Base-by-base conservation (phyloP, 805 yeast genomes). In the Metschnikowia reukaufii region DNA sequence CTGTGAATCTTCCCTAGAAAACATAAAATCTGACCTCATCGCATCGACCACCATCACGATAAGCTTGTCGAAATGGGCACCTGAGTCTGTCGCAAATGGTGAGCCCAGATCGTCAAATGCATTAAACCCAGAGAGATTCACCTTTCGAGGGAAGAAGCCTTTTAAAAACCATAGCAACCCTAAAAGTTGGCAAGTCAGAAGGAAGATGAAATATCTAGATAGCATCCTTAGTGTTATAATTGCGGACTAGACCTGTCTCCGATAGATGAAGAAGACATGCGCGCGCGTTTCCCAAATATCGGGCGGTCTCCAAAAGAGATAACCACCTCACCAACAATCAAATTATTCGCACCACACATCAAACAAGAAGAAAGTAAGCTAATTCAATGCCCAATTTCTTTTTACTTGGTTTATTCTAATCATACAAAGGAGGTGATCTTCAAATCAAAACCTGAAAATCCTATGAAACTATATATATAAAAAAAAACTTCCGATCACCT, bases 131-230 rank as follows among this genome's bases (percentile, higher is more conserved):
- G 83, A 78, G 16, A 88, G 69, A 0, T 85, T 82, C 0, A 81
- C 83, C 61, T 92, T 91, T n/a, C 88, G 83, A 0, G 99, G 98
- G 62, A 94, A 90, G 59, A 92, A 94, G 0, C 99, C 99, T 42
- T 73, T 71, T 37, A 87, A 79, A 61, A 92, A 92, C 6, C 84
- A 58, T 17, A 80, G 51, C 16, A 86, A 69, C 0, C 91, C 88
- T 6, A 49, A 39, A 2, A 69, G 47, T 47, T 71, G 70, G 32
- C 37, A 44, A n/a, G 40, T 31, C 27, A 35, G 32, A 10, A 42
- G 29, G 16, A 42, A 20, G 23, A 42, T 27, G 29, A 35, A 17
- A 27, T 29, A 27, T 13, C 7, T 16, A 19, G 29, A 35, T 39
- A 36, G 13, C 38, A 27, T 41, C 38, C 33, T 41, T 16, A 25